Evolutionary conservation across 352 stramenopile genomes (phyloP).

Genomic region (Elongisporangium prolatum): DNA sequence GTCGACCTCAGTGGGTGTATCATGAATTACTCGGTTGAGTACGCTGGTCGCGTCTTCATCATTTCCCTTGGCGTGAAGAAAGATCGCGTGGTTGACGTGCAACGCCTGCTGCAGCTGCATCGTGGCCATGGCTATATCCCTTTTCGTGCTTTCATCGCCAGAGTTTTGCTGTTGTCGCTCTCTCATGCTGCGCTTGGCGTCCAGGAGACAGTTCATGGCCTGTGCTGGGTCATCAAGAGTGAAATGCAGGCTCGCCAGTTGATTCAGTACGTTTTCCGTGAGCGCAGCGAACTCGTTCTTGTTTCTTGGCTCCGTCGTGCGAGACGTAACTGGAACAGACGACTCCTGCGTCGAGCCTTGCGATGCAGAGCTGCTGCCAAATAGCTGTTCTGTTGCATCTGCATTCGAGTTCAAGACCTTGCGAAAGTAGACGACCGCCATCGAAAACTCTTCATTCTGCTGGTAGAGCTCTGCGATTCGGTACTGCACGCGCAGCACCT

Average conservation of each 20-base stretch:
- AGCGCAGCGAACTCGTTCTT: constrained; percentile 15
- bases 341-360: background rate
- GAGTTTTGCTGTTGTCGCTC: background rate
- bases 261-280: constrained; percentile 29
- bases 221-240: constrained; percentile 20
- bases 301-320: too few species aligned
- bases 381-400: background rate
- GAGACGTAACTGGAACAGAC: background rate
- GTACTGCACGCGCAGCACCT: constrained; percentile 22
- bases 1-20: constrained; percentile 2
- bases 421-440: constrained; percentile 31
- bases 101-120: constrained; percentile 20
- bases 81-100: constrained; percentile 37
- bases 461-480: constrained; percentile 29
- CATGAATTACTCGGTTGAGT: constrained; percentile 17
- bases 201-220: constrained; percentile 32
- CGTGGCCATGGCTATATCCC: background rate
- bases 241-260: constrained; percentile 27
- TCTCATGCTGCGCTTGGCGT: constrained; percentile 22
- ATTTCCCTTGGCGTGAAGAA: constrained; percentile 31
- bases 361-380: background rate
- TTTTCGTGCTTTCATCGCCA: background rate
- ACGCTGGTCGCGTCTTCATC: constrained; percentile 25
- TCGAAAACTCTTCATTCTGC: constrained; percentile 20
- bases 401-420: constrained; percentile 7